phyloP scores from a whole-genome alignment of 768 basidiomycete species.

The Termitomyces sp. region DNA sequence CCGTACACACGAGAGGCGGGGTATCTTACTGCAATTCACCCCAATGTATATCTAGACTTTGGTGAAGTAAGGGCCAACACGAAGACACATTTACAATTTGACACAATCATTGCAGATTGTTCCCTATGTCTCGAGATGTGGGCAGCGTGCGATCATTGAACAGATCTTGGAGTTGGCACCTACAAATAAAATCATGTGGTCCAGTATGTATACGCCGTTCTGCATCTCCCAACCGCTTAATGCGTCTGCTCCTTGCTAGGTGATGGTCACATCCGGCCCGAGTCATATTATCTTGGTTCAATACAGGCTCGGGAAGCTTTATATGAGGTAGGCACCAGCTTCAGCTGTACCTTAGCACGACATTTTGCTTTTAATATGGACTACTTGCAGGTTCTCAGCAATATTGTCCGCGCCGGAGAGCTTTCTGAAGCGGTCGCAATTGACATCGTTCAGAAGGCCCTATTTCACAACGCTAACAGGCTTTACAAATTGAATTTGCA shows the following conservation, averaged over 20 bases:
- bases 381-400: conserved; percentile 49
- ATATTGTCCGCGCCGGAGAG: conserved; percentile 44
- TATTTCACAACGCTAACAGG: conserved; percentile 67
- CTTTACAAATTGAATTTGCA: conserved; percentile 56
- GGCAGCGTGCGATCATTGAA: conserved; percentile 56
- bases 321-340: conserved; percentile 41
- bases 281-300: conserved; percentile 67
- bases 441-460: conserved; percentile 46
- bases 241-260: conserved; percentile 25
- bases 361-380: neutral
- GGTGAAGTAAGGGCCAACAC: conserved; percentile 53
- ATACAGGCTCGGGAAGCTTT: conserved; percentile 62
- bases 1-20: conserved; percentile 78
- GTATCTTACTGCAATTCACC: conserved; percentile 68
- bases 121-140: conserved; percentile 59
- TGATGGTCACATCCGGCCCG: conserved; percentile 76
- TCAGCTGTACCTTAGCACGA: neutral
- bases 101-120: conserved; percentile 44
- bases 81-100: neutral
- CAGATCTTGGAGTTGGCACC: conserved; percentile 71
- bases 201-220: conserved; percentile 44
- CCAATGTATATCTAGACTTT: conserved; percentile 77
- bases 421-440: conserved; percentile 55
- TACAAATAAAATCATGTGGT: conserved; percentile 81
- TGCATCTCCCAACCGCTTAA: neutral